phyloP scores from a whole-genome alignment of 1,284 basidiomycete species.

The Cryptococcus wingfieldii region DNA sequence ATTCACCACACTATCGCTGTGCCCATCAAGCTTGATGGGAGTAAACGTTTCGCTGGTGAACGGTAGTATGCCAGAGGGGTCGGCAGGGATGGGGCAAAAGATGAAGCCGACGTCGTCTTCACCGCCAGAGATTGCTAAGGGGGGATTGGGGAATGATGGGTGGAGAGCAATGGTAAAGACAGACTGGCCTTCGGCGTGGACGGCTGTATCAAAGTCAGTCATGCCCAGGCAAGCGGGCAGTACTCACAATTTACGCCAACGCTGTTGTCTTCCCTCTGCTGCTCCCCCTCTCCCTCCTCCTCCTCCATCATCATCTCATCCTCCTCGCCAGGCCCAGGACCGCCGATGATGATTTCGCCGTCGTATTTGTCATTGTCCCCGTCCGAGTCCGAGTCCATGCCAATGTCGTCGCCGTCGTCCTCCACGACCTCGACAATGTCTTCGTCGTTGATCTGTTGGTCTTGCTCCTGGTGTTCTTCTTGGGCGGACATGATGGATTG shows the following conservation, averaged over 20 bases:
- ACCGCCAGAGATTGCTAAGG: slow-evolving; percentile 84
- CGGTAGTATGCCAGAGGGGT: slow-evolving; percentile 6
- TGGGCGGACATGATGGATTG: neutral
- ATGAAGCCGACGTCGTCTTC: slow-evolving; percentile 94
- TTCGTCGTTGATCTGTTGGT: slow-evolving; percentile 42
- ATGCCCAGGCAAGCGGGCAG: neutral
- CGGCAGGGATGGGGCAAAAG: slow-evolving; percentile 54
- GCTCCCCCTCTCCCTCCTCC: slow-evolving; percentile 9
- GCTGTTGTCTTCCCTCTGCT: slow-evolving; percentile 29
- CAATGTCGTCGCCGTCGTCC: slow-evolving; percentile 60
- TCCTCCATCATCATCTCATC: slow-evolving; percentile 14
- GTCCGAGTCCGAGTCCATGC: slow-evolving; percentile 76
- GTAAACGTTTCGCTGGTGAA: slow-evolving; percentile 60
- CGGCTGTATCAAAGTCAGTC: slow-evolving; percentile 28
- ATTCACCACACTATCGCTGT: slow-evolving; percentile 83
- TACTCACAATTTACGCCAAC: slow-evolving; percentile 27
- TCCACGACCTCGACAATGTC: slow-evolving; percentile 49
- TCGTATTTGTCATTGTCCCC: slow-evolving; percentile 50
- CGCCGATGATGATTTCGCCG: slow-evolving; percentile 43
- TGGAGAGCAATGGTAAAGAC: slow-evolving; percentile 84
- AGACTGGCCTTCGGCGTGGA: slow-evolving; percentile 52
- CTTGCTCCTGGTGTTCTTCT: slow-evolving; percentile 29
- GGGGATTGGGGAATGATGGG: slow-evolving; percentile 63
- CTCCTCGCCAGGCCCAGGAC: slow-evolving; percentile 33
- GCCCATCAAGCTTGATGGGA: slow-evolving; percentile 79